These are phyloP conservation scores for Glutinoglossum americanum DNA, from an alignment of 495 filamentous ascomycete genomes.

Conservation along the genomic window DNA sequence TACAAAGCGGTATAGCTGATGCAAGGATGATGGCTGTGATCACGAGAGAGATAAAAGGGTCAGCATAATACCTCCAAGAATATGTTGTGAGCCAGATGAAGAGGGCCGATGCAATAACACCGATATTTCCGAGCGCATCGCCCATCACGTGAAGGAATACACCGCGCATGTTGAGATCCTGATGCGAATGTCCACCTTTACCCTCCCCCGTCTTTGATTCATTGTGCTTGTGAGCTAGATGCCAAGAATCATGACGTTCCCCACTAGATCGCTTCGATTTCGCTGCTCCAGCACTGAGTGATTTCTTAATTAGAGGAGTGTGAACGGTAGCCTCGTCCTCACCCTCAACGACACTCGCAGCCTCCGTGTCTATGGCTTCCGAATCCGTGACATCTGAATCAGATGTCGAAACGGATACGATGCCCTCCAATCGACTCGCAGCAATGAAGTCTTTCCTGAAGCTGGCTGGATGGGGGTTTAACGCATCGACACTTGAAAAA, in stretches of 20 bases:
- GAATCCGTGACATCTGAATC: slow-evolving; percentile 23
- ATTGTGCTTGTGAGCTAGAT: slow-evolving; percentile 57
- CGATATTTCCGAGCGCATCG: slow-evolving; percentile 90
- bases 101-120: slow-evolving; percentile 82
- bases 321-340: not conserved
- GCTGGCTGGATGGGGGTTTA: slow-evolving; percentile 71
- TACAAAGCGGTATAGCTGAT: slow-evolving; percentile 80
- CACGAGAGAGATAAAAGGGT: slow-evolving; percentile 83
- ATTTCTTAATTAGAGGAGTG: not conserved
- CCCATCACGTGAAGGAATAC: slow-evolving; percentile 93
- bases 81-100: slow-evolving; percentile 73
- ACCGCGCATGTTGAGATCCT: slow-evolving; percentile 91
- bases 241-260: slow-evolving; percentile 17
- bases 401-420: slow-evolving; percentile 31
- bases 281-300: slow-evolving; percentile 3
- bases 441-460: slow-evolving; percentile 82
- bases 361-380: not conserved
- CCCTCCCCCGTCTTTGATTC: slow-evolving; percentile 43
- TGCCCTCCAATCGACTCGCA: slow-evolving; percentile 34
- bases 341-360: not conserved
- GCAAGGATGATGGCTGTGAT: slow-evolving; percentile 88
- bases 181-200: slow-evolving; percentile 49
- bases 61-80: slow-evolving; percentile 53
- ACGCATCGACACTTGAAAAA: slow-evolving; percentile 27
- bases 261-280: too few relatives aligned